Conservation (phyloP, 208 protist genomes). For the Leishmania turanica region DNA sequence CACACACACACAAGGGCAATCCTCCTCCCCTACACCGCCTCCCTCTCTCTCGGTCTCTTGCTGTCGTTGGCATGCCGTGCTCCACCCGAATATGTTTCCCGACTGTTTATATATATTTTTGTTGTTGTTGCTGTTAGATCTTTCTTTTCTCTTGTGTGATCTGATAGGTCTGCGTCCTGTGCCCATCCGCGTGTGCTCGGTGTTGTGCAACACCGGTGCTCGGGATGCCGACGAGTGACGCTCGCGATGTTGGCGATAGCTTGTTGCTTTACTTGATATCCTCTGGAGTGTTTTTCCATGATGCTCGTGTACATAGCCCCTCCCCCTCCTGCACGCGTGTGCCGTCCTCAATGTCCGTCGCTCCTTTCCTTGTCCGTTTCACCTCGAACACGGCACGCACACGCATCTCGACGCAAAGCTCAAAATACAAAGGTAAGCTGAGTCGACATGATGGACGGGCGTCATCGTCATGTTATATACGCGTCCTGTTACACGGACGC, state of each 20-base stretch:
- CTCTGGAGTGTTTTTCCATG: neutral
- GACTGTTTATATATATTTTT: neutral
- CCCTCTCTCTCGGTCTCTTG: neutral
- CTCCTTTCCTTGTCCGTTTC: neutral
- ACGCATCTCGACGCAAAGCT: too few species aligned
- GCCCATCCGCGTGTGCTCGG: neutral
- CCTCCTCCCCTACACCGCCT: neutral
- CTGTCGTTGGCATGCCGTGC: neutral
- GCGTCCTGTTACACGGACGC: neutral
- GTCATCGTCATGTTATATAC: neutral
- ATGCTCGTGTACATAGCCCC: constrained; percentile 8
- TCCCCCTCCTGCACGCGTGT: neutral
- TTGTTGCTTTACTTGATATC: neutral
- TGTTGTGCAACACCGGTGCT: neutral
- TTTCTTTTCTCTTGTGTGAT: neutral
- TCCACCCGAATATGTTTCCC: neutral
- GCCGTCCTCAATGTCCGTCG: neutral
- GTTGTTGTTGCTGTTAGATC: too few species aligned
- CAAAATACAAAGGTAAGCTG: too few species aligned
- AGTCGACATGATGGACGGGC: too few species aligned
- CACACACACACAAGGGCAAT: neutral
- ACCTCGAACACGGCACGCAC: neutral
- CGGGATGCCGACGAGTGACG: neutral
- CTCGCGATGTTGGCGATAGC: neutral
- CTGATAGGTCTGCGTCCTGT: neutral